Base-by-base conservation (phyloP, 192 early-diverging fungal species). In the Backusella psychrophila region DNA sequence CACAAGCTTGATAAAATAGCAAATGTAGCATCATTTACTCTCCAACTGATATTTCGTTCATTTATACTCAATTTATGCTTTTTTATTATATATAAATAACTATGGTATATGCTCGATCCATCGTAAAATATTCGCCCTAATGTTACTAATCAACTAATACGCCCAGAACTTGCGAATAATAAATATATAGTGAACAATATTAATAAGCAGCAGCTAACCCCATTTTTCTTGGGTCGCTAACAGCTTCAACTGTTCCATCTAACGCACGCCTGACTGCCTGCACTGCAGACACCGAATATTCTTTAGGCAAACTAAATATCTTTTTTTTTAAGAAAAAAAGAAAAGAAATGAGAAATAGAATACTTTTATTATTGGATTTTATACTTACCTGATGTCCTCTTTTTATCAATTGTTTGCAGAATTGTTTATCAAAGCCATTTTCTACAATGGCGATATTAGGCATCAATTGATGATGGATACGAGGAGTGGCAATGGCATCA, bases 381-480 rank as follows among this genome's bases (percentile, higher is more conserved):
- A 12, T 5, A 29, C 23, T 26, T 76, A 78, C 85, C 23, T 82
- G 73, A 59, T 86, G 85, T 0, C 82, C 81, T 41, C 77, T 75
- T 1, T 69, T 68, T 15, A 35, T 21, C 14, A 86, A 56, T 34
- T 77, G 75, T 80, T 36, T 49, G 59, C 65, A 75, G 66, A 66
- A 69, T 46, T 29, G 77, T 46, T 19, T 72, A 81, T 77, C 52
- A 80, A 67, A 89, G 69, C 72, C 80, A 23, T 85, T 75, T 71
- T 91, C 89, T 3, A 87, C 78, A 38, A 75, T 74, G n/a, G 87
- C 88, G 68, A 82, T 71, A 75, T 97, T 84, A 4, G 97, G 97
- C 74, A 97, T 78, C 70, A 99, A 87, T 82, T 99, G 97, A 80
- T 97, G 94, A 80, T 99, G 97, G 38, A 94, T 76, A 19, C 97